Evolutionary conservation across 345 rosid genomes (phyloP).

Genomic region (Brassica nigra): DNA sequence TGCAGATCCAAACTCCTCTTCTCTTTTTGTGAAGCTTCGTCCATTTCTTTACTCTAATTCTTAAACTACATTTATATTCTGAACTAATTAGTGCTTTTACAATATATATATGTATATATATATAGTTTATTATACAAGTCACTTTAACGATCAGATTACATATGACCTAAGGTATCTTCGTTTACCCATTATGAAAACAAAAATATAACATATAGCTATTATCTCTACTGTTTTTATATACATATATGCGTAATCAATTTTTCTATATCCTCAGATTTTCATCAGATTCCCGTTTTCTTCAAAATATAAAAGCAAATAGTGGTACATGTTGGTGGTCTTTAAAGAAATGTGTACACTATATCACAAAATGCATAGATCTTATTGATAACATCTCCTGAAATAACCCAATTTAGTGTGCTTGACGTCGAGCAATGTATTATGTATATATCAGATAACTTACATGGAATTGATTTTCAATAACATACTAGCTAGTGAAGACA

Average conservation of each 20-base stretch:
- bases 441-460: not conserved
- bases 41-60: not conserved
- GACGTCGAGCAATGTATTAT: not conserved
- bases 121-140: not conserved
- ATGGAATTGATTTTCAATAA: not conserved
- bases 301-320: not conserved
- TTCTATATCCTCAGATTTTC: not conserved
- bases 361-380: not conserved
- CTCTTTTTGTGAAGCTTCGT: constrained; percentile 9
- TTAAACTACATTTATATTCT: not conserved
- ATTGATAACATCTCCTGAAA: not conserved
- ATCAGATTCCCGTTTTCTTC: not conserved
- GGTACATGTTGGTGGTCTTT: not conserved
- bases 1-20: not conserved
- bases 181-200: not conserved
- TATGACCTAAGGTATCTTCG: not conserved
- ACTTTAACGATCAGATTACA: not conserved
- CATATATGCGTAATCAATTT: too few species aligned
- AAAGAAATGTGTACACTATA: not conserved
- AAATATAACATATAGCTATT: not conserved
- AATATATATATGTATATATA: not conserved
- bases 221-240: not conserved
- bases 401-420: not conserved
- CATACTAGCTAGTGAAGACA: not conserved
- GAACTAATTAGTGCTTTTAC: not conserved